Percentiles rank a stretch among this genome's conserved stretches.
phyloP scores from a whole-genome alignment of 2,329 filamentous ascomycete genomes.

The Cladosporium sphaerospermum region DNA sequence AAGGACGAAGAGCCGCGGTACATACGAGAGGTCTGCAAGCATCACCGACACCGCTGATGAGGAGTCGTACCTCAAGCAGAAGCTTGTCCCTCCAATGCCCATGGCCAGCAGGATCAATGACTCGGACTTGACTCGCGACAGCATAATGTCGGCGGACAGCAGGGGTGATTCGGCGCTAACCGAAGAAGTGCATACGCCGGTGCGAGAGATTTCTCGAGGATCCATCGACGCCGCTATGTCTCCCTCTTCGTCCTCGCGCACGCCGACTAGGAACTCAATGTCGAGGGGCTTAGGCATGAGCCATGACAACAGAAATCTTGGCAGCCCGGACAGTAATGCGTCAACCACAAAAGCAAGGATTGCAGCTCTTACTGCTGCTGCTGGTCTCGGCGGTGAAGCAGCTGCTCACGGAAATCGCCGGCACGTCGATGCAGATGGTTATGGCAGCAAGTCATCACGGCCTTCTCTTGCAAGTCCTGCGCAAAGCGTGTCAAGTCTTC shows the following conservation, averaged over 20 bases:
- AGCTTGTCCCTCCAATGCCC: constrained; percentile 69
- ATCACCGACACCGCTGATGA: constrained; percentile 48
- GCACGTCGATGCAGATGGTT: constrained; percentile 27
- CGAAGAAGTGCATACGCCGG: constrained; percentile 49
- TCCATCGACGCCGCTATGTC: constrained; percentile 50
- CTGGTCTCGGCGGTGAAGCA: constrained; percentile 29
- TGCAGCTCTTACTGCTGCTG: constrained; percentile 34
- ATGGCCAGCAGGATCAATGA: constrained; percentile 78
- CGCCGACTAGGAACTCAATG: constrained; percentile 56
- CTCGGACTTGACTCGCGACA: constrained; percentile 81
- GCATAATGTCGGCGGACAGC: constrained; percentile 75
- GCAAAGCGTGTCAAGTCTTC: constrained; percentile 74
- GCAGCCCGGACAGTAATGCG: constrained; percentile 32
- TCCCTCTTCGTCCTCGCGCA: constrained; percentile 47
- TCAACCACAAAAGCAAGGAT: constrained; percentile 28
- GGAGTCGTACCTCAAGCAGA: constrained; percentile 43
- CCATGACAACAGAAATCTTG: constrained; percentile 53
- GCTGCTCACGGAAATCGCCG: constrained; percentile 59
- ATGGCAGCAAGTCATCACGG: constrained; percentile 19
- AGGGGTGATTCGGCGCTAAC: constrained; percentile 60
- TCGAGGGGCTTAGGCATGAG: constrained; percentile 59
- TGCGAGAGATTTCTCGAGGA: constrained; percentile 59
- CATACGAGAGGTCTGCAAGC: constrained; percentile 46
- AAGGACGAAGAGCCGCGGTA: constrained; percentile 43
- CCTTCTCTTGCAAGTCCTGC: constrained; percentile 73